These are phyloP conservation scores for Stemphylium vesicarium DNA, from an alignment of 2,329 filamentous ascomycete genomes.

Conservation along the genomic window DNA sequence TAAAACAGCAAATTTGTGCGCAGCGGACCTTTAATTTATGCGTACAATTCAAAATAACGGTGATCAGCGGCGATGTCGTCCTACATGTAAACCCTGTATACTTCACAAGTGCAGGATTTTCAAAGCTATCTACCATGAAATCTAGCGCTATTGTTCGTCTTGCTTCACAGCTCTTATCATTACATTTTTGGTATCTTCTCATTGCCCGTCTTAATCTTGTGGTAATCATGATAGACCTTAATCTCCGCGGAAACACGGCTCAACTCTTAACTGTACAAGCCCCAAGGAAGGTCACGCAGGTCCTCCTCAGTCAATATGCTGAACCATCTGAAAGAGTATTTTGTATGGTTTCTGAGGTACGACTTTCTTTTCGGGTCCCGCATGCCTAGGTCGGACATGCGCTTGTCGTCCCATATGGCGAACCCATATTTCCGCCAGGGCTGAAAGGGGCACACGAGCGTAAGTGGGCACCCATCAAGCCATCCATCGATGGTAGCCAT, in stretches of 20 bases:
- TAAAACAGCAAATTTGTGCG: too few relatives aligned
- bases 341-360: not conserved
- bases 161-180: not conserved
- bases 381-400: constrained; percentile 17
- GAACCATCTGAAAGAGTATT: constrained; percentile 4
- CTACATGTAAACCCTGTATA: too few relatives aligned
- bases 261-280: not conserved
- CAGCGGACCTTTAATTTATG: too few relatives aligned
- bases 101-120: too few relatives aligned
- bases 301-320: not conserved
- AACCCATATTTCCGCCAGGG: constrained; percentile 14
- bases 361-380: not conserved
- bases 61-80: too few relatives aligned
- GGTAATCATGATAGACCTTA: not conserved
- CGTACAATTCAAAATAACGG: too few relatives aligned
- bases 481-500: constrained; percentile 4
- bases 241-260: not conserved
- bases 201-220: not conserved
- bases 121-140: too few relatives aligned
- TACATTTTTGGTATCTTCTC: not conserved
- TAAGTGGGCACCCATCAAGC: constrained; percentile 3
- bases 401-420: constrained; percentile 18
- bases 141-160: not conserved
- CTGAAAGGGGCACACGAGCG: constrained; percentile 4
- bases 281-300: not conserved